A percentile compares a stretch with the other conserved stretches of the same genome.
Conservation (phyloP, 176 grass and related monocot species). For the Juncus inflexus region DNA sequence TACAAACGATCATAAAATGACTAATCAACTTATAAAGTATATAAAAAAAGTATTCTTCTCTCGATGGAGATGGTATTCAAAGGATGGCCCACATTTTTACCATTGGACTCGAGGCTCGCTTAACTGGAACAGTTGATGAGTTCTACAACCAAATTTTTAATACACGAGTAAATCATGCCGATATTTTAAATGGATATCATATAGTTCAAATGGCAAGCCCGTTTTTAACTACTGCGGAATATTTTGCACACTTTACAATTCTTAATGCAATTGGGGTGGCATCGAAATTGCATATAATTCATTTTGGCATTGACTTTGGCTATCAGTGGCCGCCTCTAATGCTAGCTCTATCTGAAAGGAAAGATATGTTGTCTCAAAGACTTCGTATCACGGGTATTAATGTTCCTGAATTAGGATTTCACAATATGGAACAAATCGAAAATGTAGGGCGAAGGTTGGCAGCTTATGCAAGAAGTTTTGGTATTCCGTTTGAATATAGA, state of each 20-base stretch:
- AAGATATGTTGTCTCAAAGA: slow-evolving; percentile 12
- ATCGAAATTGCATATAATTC: slow-evolving; percentile 33
- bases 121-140: slow-evolving; percentile 31
- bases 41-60: slow-evolving; percentile 28
- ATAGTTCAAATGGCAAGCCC: slow-evolving; percentile 26
- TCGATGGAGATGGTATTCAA: slow-evolving; percentile 29
- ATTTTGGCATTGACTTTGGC: slow-evolving; percentile 41
- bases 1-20: slow-evolving; percentile 21
- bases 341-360: slow-evolving; percentile 22
- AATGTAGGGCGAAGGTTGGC: slow-evolving; percentile 22
- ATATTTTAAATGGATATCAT: slow-evolving; percentile 36
- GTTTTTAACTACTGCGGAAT: slow-evolving; percentile 26
- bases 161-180: slow-evolving; percentile 13
- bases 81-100: slow-evolving; percentile 30
- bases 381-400: slow-evolving; percentile 35
- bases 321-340: slow-evolving; percentile 41
- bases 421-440: slow-evolving; percentile 21
- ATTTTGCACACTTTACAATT: slow-evolving; percentile 28
- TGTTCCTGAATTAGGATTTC: not conserved
- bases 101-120: slow-evolving; percentile 28
- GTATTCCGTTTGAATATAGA: slow-evolving; percentile 31
- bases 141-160: not conserved
- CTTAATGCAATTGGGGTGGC: slow-evolving; percentile 27
- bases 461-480: not conserved
- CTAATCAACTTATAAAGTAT: slow-evolving; percentile 20